Conservation (phyloP, 2,329 filamentous ascomycete species). For the Venturia effusa region DNA sequence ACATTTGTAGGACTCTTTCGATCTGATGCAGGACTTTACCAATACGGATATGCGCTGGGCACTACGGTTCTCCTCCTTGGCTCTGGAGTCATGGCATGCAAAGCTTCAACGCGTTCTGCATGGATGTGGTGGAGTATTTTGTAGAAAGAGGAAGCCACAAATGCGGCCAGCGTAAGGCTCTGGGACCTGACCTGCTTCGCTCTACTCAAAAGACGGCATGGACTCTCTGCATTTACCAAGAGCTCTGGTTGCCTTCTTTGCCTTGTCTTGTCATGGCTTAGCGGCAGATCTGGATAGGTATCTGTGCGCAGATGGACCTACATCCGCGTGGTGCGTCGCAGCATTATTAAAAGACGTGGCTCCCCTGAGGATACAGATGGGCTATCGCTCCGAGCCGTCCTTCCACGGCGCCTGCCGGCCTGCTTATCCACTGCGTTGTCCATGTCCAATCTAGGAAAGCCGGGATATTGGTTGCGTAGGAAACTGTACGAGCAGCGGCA, state of each 20-base stretch:
- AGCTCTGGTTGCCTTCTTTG: background rate
- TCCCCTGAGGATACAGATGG: background rate
- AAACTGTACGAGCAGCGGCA: background rate
- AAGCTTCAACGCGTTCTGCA: background rate
- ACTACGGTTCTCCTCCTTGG: background rate
- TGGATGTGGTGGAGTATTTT: background rate
- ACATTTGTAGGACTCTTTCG: background rate
- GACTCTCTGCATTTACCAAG: background rate
- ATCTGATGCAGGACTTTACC: background rate
- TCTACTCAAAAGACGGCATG: background rate
- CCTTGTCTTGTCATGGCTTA: background rate
- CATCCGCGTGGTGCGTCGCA: background rate
- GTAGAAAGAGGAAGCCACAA: background rate
- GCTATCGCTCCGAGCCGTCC: background rate
- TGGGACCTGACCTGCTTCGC: background rate
- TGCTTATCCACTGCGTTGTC: background rate
- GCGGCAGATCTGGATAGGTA: background rate
- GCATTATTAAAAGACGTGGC: background rate
- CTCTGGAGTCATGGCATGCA: background rate
- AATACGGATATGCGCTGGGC: background rate
- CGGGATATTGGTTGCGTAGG: background rate
- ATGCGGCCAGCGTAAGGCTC: background rate
- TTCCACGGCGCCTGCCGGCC: background rate
- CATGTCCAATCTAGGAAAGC: background rate
- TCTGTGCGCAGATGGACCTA: background rate